phyloP scores from a whole-genome alignment of 306 rosid species.

The Corylus heterophylla region DNA sequence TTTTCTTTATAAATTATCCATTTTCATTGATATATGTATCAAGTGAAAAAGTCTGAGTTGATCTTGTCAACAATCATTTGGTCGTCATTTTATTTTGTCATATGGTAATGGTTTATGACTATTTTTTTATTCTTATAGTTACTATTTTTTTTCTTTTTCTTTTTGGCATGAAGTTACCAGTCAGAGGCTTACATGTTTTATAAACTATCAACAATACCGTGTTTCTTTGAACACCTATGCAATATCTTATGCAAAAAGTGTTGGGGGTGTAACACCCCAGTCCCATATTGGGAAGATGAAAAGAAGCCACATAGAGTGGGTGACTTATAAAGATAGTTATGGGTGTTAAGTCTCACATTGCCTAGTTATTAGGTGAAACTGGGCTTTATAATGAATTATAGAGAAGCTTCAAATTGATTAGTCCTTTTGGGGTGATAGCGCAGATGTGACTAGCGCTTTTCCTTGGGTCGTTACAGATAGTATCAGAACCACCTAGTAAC shows the following conservation, averaged over 20 bases:
- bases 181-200: not conserved
- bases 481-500: too few species aligned
- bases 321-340: too few species aligned
- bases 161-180: not conserved
- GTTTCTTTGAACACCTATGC: not conserved
- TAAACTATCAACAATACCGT: not conserved
- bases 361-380: too few species aligned
- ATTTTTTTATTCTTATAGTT: not conserved
- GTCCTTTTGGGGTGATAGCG: too few species aligned
- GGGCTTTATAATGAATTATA: too few species aligned
- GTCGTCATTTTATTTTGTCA: not conserved
- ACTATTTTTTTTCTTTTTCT: too few species aligned
- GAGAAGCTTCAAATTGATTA: too few species aligned
- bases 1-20: not conserved
- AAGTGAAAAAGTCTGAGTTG: constrained; percentile 1
- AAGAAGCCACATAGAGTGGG: too few species aligned
- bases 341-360: too few species aligned
- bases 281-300: too few species aligned
- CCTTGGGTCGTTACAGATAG: too few species aligned
- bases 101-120: not conserved
- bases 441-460: too few species aligned
- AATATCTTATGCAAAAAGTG: not conserved
- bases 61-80: not conserved
- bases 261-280: not conserved
- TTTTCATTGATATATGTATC: not conserved